Base-by-base conservation (phyloP, 192 early-diverging fungal genomes). In the Backusella luteola region DNA sequence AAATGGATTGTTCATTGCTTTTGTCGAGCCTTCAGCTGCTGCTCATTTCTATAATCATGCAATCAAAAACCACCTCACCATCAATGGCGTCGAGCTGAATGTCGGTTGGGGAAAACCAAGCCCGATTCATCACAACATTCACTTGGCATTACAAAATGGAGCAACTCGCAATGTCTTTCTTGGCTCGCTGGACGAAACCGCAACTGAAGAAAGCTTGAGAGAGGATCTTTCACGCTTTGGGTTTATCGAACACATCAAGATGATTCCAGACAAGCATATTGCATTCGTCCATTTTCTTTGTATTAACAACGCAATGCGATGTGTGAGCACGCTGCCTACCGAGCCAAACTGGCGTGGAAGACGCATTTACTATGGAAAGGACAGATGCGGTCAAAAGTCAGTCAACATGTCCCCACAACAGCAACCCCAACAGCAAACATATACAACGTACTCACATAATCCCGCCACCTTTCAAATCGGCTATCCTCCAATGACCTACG, bases 91-190 rank as follows among this genome's bases (percentile, higher is more conserved):
- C 46, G 93, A 92, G 59, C 76, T 94, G 35, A 90, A 87, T 67
- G 86, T 95, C 26, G 93, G 94, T 5, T 97, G 91, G 92, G 95
- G 94, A 26, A 90, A 91, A 56, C 81, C 90, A 17, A 87, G 87
- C 35, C 46, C 87, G 1, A 70, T 89, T 15, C 87, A 87, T 0
- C 68, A 80, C 7, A 81, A 81, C 66, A 78, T 94, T 49, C 84
- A 89, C 7, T 75, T 88, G 14, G 93, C 92, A 7, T 83, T 92
- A 29, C 83, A 87, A 49, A 87, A 89, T 46, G 91, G 91, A 36
- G 94, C 93, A 36, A 86, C 91, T 21, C 90, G 95, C 32, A 94
- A 91, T 77, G 93, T 97, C n/a, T 96, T 90, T 81, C 75, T 97
- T 36, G 94, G 94, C 29, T 88, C 87, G 59, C 72, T 94, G 29